phyloP scores from a whole-genome alignment of 2,329 filamentous ascomycete species.

The Diplodia scrobiculata region DNA sequence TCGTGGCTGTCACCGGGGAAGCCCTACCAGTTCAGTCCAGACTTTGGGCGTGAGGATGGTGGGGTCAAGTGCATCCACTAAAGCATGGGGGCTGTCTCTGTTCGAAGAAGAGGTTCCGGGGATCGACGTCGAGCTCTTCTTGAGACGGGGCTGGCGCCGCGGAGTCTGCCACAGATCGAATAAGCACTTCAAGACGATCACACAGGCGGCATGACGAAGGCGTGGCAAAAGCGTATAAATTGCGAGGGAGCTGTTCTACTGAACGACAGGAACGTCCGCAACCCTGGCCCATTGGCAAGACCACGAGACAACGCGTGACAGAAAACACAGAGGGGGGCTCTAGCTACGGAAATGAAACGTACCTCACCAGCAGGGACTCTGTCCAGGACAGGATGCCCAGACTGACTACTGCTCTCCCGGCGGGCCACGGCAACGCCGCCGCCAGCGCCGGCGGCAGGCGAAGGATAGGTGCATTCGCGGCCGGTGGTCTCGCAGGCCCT shows the following conservation, averaged over 20 bases:
- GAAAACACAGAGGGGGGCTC: neutral
- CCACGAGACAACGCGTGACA: constrained; percentile 4
- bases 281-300: constrained; percentile 9
- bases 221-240: constrained; percentile 22
- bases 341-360: constrained; percentile 25
- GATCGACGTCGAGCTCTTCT: constrained; percentile 45
- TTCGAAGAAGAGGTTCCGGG: constrained; percentile 44
- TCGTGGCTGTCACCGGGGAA: constrained; percentile 26
- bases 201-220: constrained; percentile 20
- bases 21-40: constrained; percentile 62
- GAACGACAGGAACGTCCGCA: constrained; percentile 14
- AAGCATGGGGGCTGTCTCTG: constrained; percentile 49
- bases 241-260: constrained; percentile 28
- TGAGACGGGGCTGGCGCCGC: constrained; percentile 34
- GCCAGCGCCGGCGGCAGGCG: constrained; percentile 48
- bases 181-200: constrained; percentile 26
- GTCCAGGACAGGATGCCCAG: constrained; percentile 17
- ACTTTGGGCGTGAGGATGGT: constrained; percentile 64
- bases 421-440: constrained; percentile 38
- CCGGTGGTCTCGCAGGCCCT: constrained; percentile 72
- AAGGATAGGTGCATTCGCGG: constrained; percentile 72
- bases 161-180: constrained; percentile 26
- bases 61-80: constrained; percentile 63
- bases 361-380: constrained; percentile 26
- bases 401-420: constrained; percentile 34